Conservation (phyloP, 306 rosid genomes). For the Oemleria cerasiformis region DNA sequence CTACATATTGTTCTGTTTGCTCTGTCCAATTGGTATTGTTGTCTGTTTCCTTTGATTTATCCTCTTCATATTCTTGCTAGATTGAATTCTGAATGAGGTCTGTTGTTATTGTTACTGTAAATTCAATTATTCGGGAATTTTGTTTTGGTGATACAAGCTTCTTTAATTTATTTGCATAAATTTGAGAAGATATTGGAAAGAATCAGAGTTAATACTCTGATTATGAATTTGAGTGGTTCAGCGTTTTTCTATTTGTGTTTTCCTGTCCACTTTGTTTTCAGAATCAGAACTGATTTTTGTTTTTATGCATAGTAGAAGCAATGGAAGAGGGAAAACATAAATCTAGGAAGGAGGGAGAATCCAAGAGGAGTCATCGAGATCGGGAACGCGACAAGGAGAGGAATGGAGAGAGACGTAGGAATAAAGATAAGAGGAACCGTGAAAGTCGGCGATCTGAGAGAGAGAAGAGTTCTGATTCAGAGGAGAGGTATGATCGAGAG, state of each 20-base stretch:
- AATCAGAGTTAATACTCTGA: background rate
- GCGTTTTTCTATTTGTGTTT: background rate
- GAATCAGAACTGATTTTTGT: background rate
- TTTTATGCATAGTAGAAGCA: conserved; percentile 11
- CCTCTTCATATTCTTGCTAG: background rate
- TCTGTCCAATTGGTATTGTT: background rate
- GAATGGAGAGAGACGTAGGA: conserved; percentile 31
- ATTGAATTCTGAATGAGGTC: background rate
- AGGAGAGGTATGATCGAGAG: too few relatives aligned
- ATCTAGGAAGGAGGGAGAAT: conserved; percentile 53
- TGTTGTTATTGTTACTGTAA: background rate
- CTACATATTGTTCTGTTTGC: background rate
- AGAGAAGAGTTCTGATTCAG: conserved; percentile 44
- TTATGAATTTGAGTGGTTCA: background rate
- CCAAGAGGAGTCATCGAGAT: conserved; percentile 59
- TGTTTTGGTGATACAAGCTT: too few relatives aligned
- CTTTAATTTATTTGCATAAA: too few relatives aligned
- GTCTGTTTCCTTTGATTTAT: background rate
- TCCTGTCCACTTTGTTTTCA: background rate
- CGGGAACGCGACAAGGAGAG: conserved; percentile 48
- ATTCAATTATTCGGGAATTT: too few relatives aligned
- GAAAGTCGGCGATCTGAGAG: conserved; percentile 42
- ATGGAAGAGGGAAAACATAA: conserved; percentile 65
- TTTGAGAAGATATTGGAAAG: background rate
- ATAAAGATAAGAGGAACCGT: conserved; percentile 31